Conservation (phyloP, 2,329 filamentous ascomycete genomes). For the Aaosphaeria arxii region DNA sequence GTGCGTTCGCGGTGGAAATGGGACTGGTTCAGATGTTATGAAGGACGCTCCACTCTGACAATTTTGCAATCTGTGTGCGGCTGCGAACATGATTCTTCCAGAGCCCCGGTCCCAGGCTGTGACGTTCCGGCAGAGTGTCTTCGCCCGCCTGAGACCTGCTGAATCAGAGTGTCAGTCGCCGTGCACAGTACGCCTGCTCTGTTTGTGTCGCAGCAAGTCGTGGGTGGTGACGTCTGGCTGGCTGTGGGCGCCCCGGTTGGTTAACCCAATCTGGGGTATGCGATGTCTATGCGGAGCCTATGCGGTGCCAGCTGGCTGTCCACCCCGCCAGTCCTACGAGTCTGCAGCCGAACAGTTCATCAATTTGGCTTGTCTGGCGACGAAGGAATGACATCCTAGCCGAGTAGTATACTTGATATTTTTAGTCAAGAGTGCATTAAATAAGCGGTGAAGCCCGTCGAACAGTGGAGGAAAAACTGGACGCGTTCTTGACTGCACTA, state of each 20-base stretch:
- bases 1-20: slow-evolving; percentile 9
- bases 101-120: slow-evolving; percentile 23
- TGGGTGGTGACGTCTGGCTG: slow-evolving; percentile 22
- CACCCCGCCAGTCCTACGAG: slow-evolving; percentile 6
- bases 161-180: slow-evolving; percentile 12
- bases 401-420: slow-evolving; percentile 17
- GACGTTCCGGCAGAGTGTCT: slow-evolving; percentile 14
- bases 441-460: slow-evolving; percentile 32
- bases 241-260: slow-evolving; percentile 15
- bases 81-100: slow-evolving; percentile 29
- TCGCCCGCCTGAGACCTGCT: slow-evolving; percentile 8
- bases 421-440: slow-evolving; percentile 21
- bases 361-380: slow-evolving; percentile 13
- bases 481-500: background rate
- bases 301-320: slow-evolving; percentile 20
- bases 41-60: slow-evolving; percentile 17
- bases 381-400: slow-evolving; percentile 21
- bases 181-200: slow-evolving; percentile 12
- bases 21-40: slow-evolving; percentile 12
- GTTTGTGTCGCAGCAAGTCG: slow-evolving; percentile 19
- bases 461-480: slow-evolving; percentile 8
- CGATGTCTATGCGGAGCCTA: slow-evolving; percentile 7
- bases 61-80: slow-evolving; percentile 14
- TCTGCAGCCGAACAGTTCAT: slow-evolving; percentile 21
- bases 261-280: slow-evolving; percentile 16